Evolutionary conservation across 1,139 yeast species (phyloP), one percentile per base, ranked within the genome.

Genomic region (Kodamaea plutei): DNA sequence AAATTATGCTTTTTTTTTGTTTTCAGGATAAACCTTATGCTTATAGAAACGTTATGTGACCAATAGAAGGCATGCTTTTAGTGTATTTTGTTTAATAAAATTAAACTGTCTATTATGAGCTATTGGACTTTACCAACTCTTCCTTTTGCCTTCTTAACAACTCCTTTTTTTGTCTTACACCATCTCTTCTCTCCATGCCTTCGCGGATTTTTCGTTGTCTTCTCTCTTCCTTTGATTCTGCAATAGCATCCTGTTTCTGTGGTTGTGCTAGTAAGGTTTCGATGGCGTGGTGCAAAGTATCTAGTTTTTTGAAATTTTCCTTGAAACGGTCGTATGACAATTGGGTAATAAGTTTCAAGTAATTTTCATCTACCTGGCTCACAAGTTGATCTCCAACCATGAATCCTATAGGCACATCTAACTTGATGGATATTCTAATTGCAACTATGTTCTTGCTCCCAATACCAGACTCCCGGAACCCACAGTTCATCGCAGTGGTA

Each of bases 391-490:
- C 58, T 1, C 43, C 50, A 10, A 58, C 52, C 8, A 69, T 53
- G 40, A 59, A 75, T 0, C 87, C 95, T 20, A 84, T 71, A 0
- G 95, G 95, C 0, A 79, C 64, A 52, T 84, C 94, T 18, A 84
- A 55, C 43, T 75, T 74, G 35, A 84, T 78, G 9, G 84, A 76
- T 4, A 76, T 81, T 41, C 94, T 63, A 14, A 84, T 78, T 0
- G 85, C 95, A 4, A 84, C 95, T n/a, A 80, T 64, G 45, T 77
- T 73, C 45, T 84, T 84, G 24, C 79, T 70, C 4, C 94, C 93
- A 30, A 85, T 84, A 1, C 96, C 96, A 21, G 85, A 72, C 54
- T 85, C 96, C 47, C 96, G 64, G 48, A 82, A 87, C 6, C 96
- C 96, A 54, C 91, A 79, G 7, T 72, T 69, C 88, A 85, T 81